These are phyloP conservation scores for Pyrenophora teres DNA, from an alignment of 2,329 filamentous ascomycete species.

Conservation along the genomic window DNA sequence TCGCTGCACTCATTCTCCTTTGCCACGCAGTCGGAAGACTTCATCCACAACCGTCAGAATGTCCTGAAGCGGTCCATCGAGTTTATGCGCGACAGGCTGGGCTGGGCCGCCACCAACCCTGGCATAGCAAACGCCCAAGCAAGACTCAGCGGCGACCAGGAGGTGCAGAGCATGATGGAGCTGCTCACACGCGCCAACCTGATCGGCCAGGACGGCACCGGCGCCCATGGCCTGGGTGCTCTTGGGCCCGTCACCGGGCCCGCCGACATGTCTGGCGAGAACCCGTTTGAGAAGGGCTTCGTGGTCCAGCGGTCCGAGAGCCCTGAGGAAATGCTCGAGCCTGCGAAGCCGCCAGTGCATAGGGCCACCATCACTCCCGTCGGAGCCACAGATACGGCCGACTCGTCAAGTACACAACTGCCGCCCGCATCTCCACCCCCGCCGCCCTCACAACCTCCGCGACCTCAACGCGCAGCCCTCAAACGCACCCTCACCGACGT, in stretches of 20 bases:
- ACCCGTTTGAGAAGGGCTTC: constrained; percentile 86
- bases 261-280: constrained; percentile 71
- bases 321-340: constrained; percentile 46
- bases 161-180: constrained; percentile 90
- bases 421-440: constrained; percentile 27
- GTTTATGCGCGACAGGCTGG: constrained; percentile 92
- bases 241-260: constrained; percentile 79
- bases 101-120: constrained; percentile 75
- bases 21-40: constrained; percentile 90
- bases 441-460: constrained; percentile 27
- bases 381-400: constrained; percentile 14
- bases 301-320: constrained; percentile 57
- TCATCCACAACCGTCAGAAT: constrained; percentile 88
- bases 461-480: constrained; percentile 63
- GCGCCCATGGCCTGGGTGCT: constrained; percentile 53
- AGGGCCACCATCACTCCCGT: constrained; percentile 17
- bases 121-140: constrained; percentile 84
- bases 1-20: constrained; percentile 98
- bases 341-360: constrained; percentile 25
- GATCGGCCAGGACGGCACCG: constrained; percentile 69
- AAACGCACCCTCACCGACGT: constrained; percentile 90
- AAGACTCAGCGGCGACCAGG: constrained; percentile 78
- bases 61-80: constrained; percentile 92
- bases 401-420: constrained; percentile 26
- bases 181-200: constrained; percentile 81